phyloP scores from a whole-genome alignment of 2,329 filamentous ascomycete genomes.

The Cadophora sp. region DNA sequence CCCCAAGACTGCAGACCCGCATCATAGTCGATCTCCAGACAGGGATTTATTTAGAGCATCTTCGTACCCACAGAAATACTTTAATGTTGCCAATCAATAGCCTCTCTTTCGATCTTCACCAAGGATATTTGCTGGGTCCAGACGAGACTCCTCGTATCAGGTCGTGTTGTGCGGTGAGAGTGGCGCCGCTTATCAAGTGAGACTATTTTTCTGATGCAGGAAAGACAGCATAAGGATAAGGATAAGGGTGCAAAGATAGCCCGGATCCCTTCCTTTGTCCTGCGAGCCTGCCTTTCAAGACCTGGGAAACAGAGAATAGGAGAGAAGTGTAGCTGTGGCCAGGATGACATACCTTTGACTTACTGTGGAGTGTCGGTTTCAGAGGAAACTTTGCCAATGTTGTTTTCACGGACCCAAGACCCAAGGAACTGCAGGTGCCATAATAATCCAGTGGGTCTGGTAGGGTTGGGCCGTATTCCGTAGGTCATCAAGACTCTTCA shows the following conservation, averaged over 20 bases:
- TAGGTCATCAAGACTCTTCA: slow-evolving; percentile 2
- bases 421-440: slow-evolving; percentile 3
- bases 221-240: not conserved
- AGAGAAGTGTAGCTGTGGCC: not conserved
- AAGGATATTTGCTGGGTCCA: not conserved
- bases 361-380: not conserved
- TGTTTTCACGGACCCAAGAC: slow-evolving; percentile 2
- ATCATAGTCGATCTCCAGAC: slow-evolving; percentile 17
- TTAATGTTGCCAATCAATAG: slow-evolving; percentile 24
- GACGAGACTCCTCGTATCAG: slow-evolving; percentile 24
- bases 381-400: not conserved
- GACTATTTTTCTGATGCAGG: not conserved
- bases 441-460: slow-evolving; percentile 8
- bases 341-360: not conserved
- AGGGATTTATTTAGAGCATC: slow-evolving; percentile 18
- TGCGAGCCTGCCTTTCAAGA: not conserved
- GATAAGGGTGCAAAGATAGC: not conserved
- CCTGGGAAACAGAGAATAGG: not conserved
- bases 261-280: not conserved
- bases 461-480: slow-evolving; percentile 12
- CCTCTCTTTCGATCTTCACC: not conserved
- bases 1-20: slow-evolving; percentile 8
- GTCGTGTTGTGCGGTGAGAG: slow-evolving; percentile 1
- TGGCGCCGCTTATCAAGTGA: slow-evolving; percentile 20
- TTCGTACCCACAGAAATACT: slow-evolving; percentile 22